Evolutionary conservation across 2,329 filamentous ascomycete species (phyloP).

Genomic region (Talaromyces sp.): DNA sequence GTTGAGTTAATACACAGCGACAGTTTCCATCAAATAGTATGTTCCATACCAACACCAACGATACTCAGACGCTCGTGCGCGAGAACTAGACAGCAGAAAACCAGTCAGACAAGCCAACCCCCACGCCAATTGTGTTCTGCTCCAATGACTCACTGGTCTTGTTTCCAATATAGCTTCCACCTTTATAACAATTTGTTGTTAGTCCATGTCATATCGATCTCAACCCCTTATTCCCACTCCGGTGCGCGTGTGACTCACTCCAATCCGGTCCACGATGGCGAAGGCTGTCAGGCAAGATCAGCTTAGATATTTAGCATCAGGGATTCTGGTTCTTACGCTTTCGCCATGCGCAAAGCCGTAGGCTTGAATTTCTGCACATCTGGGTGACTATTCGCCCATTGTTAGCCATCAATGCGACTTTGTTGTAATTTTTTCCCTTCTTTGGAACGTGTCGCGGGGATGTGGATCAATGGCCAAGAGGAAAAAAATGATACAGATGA

Average conservation of each 20-base stretch:
- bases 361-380: slow-evolving; percentile 97
- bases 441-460: not conserved
- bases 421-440: not conserved
- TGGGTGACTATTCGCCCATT: slow-evolving; percentile 56
- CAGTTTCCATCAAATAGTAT: not conserved
- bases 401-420: slow-evolving; percentile 16
- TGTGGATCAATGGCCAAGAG: not conserved
- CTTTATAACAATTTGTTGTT: slow-evolving; percentile 38
- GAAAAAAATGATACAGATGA: not conserved
- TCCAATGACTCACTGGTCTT: slow-evolving; percentile 64
- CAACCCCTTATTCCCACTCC: slow-evolving; percentile 5
- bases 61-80: slow-evolving; percentile 97
- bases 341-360: slow-evolving; percentile 84
- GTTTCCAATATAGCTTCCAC: slow-evolving; percentile 82
- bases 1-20: not conserved
- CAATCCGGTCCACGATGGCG: slow-evolving; percentile 97
- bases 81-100: slow-evolving; percentile 57
- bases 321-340: slow-evolving; percentile 63
- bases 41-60: slow-evolving; percentile 77
- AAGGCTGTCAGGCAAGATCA: slow-evolving; percentile 51
- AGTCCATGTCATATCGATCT: slow-evolving; percentile 11
- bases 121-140: slow-evolving; percentile 26
- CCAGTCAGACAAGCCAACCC: slow-evolving; percentile 8
- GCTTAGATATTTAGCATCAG: not conserved
- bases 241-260: slow-evolving; percentile 60